Base-by-base conservation (phyloP, 768 basidiomycete species). In the Leccinum longicurvipes region DNA sequence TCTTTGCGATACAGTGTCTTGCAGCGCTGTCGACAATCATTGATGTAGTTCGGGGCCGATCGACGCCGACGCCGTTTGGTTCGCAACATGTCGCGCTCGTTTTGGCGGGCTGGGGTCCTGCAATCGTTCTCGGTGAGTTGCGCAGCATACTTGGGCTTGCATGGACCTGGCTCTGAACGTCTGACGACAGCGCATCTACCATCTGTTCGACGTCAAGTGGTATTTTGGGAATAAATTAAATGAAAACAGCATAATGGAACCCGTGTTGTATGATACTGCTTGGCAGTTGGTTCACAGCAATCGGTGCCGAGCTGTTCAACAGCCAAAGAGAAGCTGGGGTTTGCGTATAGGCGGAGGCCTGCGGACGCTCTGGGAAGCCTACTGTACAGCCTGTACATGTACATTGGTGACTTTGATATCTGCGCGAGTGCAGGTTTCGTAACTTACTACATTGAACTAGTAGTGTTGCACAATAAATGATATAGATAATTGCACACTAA, bases 1-100 rank as follows among this genome's bases (percentile, higher is more conserved):
- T 83, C 68, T 73, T 77, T 15, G 60, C 72, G 21, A 67, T 77
- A 48, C 79, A 85, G 62, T 65, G 77, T 25, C 73, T 85, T 23
- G 73, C 79, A 9, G 75, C 76, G 47, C 72, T 84, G 53, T 76
- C 79, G 6, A 79, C 81, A 2, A 60, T 84, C 27, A 66, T 84
- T 36, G 83, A 86, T 63, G 72, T 83, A 36, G 74, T 65, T 28
- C 70, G 32, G 50, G 66, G 67, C 45, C 70, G 68, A 1, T 49
- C 67, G 23, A 59, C 60, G 12, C 83, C 86, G 2, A 69, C 77
- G 14, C 71, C 85, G 4, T 80, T 88, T 60, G 85, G 85, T 25
- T 81, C 85, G 27, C 86, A 88, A 56, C 83, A 88, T 64, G 63
- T 88, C 53, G 82, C 83, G 36, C 65, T 87, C 45, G 61, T 87